Percentiles rank a stretch among this genome's conserved stretches.
Conservation (phyloP, 1,284 basidiomycete genomes). For the Inonotus obliquus region DNA sequence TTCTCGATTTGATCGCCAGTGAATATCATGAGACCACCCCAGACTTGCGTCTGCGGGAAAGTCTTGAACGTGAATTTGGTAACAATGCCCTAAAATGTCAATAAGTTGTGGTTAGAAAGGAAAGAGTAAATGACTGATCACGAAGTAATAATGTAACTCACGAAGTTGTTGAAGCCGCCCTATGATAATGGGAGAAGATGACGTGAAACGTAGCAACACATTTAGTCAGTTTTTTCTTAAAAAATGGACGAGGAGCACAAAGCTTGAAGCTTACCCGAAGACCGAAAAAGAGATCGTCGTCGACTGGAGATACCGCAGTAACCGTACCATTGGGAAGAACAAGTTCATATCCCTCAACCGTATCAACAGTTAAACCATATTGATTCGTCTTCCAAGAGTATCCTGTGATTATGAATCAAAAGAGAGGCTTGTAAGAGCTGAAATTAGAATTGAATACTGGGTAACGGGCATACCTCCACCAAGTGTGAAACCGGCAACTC, state of each 20-base stretch:
- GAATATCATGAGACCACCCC: constrained; percentile 7
- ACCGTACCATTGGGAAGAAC: constrained; percentile 12
- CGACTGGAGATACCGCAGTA: not conserved
- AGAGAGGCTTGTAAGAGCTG: too few relatives aligned
- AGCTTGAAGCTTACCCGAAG: constrained; percentile 14
- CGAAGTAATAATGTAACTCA: too few relatives aligned
- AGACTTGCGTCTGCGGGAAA: constrained; percentile 7
- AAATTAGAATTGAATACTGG: too few relatives aligned
- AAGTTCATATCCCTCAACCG: constrained; percentile 9
- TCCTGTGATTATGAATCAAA: too few relatives aligned
- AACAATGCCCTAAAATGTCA: too few relatives aligned
- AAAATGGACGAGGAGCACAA: too few relatives aligned
- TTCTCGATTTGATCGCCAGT: not conserved
- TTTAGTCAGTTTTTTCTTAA: too few relatives aligned
- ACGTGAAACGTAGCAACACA: too few relatives aligned
- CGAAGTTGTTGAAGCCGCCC: constrained; percentile 17
- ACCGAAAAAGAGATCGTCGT: constrained; percentile 14
- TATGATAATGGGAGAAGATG: too few relatives aligned
- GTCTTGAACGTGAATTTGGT: constrained; percentile 6
- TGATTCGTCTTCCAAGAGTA: constrained; percentile 19
- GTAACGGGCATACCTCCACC: too few relatives aligned
- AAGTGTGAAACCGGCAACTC: not conserved
- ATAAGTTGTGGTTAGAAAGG: too few relatives aligned
- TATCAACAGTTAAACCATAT: constrained; percentile 14
- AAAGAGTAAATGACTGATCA: too few relatives aligned